Base-by-base conservation (phyloP, 2,329 filamentous ascomycete species). In the Alternaria infectoria region DNA sequence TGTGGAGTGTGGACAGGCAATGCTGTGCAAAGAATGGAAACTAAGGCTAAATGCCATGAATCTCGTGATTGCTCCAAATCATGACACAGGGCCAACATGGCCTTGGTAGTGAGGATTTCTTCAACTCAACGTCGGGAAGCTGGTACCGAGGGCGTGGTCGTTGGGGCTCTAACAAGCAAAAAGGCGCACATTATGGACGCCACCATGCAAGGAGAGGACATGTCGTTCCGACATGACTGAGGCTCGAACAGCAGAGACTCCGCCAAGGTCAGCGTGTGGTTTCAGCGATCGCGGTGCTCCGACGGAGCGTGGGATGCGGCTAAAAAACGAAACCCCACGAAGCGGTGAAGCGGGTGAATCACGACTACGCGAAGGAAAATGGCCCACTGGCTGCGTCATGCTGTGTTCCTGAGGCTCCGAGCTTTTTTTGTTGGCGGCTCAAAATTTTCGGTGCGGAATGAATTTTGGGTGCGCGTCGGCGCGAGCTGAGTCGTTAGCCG, bases 271-370 rank as follows among this genome's bases (percentile, higher is more conserved):
- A 58, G 55, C 49, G 45, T 52, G 13, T 60, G 30, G 58, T 54
- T 57, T 65, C 56, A 61, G 55, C 56, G 57, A 55, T 47, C 55
- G 57, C 52, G 21, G 46, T 44, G 23, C 54, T 57, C 46, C 40
- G 32, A 51, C 54, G 40, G 55, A 36, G 62, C 69, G 69, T 67
- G 65, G 65, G 69, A 73, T 72, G 73, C 68, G 72, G 66, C 71
- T 73, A 67, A 69, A 69, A 71, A 72, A 62, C 36, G 59, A 64
- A 57, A 69, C 63, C 66, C 69, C 69, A 76, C 68, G 66, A 71
- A 71, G 75, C 76, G 74, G 76, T 77, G 74, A 77, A 62, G 61
- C 57, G 54, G 70, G 64, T 69, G 66, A 71, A 71, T 68, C 58
- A 59, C 45, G 50, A 43, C 62, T 59, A 57, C 64, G 61, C 47